A percentile compares a stretch with the other conserved stretches of the same genome.
Evolutionary conservation across 2,329 filamentous ascomycete species (phyloP).

Genomic region (Aspergillus intermedius): DNA sequence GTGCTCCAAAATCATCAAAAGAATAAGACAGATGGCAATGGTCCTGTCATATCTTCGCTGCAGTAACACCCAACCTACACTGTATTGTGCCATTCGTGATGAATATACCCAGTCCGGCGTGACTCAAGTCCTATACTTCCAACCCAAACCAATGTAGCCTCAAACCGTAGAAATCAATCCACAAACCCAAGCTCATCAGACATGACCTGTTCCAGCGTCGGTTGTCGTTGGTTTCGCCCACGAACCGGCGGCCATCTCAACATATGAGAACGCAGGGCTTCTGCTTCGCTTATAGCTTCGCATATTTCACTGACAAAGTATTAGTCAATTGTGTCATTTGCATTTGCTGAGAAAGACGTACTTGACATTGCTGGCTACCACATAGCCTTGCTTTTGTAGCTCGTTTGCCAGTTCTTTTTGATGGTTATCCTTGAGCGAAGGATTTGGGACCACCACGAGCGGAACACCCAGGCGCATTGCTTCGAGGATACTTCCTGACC

Average conservation of each 20-base stretch:
- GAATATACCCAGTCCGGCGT: no score
- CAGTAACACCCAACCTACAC: no score
- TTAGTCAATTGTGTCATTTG: constrained; percentile 6
- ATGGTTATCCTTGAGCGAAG: constrained; percentile 76
- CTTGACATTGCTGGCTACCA: constrained; percentile 63
- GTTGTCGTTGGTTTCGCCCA: constrained; percentile 37
- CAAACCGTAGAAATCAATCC: constrained; percentile 32
- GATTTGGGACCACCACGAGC: constrained; percentile 86
- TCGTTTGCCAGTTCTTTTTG: constrained; percentile 79
- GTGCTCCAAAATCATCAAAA: no score
- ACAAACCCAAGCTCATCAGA: constrained; percentile 54
- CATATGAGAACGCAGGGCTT: constrained; percentile 38
- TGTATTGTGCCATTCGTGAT: no score
- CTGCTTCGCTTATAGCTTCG: constrained; percentile 43
- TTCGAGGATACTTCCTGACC: constrained; percentile 83
- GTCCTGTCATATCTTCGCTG: no score
- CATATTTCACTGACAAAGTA: constrained; percentile 39
- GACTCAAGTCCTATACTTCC: no score
- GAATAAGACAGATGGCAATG: no score
- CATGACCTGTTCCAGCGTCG: constrained; percentile 46
- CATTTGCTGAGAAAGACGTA: constrained; percentile 35
- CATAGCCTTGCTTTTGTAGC: constrained; percentile 67
- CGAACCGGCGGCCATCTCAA: constrained; percentile 47
- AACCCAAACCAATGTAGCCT: no score
- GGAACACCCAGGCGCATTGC: constrained; percentile 67